Conservation (phyloP, 306 rosid species). For the Sesbania bispinosa region DNA sequence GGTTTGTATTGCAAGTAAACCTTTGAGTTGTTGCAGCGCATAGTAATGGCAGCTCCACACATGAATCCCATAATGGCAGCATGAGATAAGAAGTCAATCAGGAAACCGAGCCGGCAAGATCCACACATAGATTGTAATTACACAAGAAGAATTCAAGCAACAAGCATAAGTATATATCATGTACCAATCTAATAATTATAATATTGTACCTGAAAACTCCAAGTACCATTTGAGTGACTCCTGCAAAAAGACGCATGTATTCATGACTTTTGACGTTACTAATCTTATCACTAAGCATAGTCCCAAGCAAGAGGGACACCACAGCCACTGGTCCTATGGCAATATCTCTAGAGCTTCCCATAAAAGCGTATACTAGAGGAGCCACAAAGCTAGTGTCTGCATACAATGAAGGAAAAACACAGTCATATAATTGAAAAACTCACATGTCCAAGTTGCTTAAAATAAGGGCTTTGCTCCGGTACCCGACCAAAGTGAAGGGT, state of each 20-base stretch:
- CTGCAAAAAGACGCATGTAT: conserved; percentile 56
- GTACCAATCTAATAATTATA: too few relatives aligned
- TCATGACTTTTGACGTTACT: conserved; percentile 11
- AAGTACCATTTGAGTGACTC: conserved; percentile 52
- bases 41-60: conserved; percentile 89
- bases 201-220: conserved; percentile 57
- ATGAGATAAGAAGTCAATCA: conserved; percentile 82
- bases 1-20: conserved; percentile 57
- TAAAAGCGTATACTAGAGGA: conserved; percentile 62
- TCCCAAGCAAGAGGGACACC: conserved; percentile 71
- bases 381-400: conserved; percentile 66
- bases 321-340: conserved; percentile 74
- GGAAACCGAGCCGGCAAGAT: conserved; percentile 76
- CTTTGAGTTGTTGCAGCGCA: conserved; percentile 86
- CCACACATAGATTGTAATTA: too few relatives aligned
- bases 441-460: neutral
- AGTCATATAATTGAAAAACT: neutral
- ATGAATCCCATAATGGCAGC: conserved; percentile 94
- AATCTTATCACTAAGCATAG: conserved; percentile 34
- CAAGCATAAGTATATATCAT: neutral
- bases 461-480: too few relatives aligned
- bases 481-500: too few relatives aligned
- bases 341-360: conserved; percentile 74
- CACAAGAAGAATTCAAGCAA: neutral
- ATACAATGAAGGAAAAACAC: neutral